Evolutionary conservation across 495 filamentous ascomycete species (phyloP).

Genomic region (Terfezia claveryi): DNA sequence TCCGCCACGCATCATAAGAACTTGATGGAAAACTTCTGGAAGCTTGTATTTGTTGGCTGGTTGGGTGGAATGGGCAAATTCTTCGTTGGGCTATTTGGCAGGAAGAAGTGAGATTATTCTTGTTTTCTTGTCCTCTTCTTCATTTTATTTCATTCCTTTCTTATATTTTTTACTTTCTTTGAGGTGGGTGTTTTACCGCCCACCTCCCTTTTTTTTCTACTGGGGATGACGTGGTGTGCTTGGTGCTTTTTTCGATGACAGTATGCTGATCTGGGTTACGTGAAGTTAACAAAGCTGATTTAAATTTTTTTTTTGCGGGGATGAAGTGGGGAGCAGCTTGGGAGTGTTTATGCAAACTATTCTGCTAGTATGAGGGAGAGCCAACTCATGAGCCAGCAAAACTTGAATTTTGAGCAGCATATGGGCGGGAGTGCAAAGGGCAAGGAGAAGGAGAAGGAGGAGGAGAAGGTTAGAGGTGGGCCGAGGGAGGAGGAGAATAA

Average conservation of each 20-base stretch:
- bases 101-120: slow-evolving; percentile 1
- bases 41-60: slow-evolving; percentile 17
- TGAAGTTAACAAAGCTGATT: not conserved
- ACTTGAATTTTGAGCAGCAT: not conserved
- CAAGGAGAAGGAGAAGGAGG: not conserved
- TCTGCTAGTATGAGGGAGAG: not conserved
- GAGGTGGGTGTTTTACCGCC: no score
- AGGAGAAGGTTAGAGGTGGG: not conserved
- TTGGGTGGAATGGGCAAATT: slow-evolving; percentile 16
- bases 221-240: not conserved
- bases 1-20: slow-evolving; percentile 14
- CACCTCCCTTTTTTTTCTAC: not conserved
- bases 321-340: not conserved
- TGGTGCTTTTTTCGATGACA: not conserved
- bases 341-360: not conserved
- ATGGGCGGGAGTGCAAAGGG: not conserved
- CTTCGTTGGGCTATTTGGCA: slow-evolving; percentile 13
- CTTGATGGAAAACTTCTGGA: slow-evolving; percentile 17
- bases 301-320: not conserved
- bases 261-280: not conserved
- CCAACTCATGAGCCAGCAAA: not conserved
- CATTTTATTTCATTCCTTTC: not conserved
- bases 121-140: not conserved
- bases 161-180: not conserved
- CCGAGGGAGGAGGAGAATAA: not conserved